Conservation (phyloP, 2,329 filamentous ascomycete species). For the Didymosphaeria variabile region DNA sequence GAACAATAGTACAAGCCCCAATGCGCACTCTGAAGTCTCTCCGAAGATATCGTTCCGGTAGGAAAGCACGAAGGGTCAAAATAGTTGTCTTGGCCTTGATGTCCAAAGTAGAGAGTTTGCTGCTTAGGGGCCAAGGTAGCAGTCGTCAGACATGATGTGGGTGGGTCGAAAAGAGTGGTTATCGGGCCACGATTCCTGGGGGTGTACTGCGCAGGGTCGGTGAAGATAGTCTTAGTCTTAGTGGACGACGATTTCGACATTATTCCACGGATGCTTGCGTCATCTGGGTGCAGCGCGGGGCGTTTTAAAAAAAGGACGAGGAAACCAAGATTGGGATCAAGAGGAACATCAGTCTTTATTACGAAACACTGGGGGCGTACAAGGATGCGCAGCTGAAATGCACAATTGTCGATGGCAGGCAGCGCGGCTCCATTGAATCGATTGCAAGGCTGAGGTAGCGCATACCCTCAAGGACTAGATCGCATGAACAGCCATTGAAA, state of each 20-base stretch:
- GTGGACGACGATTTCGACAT: background rate
- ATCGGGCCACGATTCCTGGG: background rate
- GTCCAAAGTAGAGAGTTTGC: background rate
- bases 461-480: background rate
- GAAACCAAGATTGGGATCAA: too few species aligned
- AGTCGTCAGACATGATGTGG: background rate
- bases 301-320: too few species aligned
- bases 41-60: background rate
- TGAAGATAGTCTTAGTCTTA: too few species aligned
- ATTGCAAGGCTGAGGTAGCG: background rate
- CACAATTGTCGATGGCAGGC: background rate
- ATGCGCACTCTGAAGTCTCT: background rate
- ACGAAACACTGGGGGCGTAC: background rate
- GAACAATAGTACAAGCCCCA: conserved; percentile 1
- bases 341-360: background rate
- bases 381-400: background rate
- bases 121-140: background rate
- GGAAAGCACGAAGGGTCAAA: background rate
- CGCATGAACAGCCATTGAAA: background rate
- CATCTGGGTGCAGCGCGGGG: too few species aligned
- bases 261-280: background rate
- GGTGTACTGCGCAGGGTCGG: too few species aligned
- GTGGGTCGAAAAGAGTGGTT: background rate
- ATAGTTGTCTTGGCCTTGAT: background rate
- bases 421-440: background rate